phyloP scores from a whole-genome alignment of 1,139 yeast genomes.

The Ogataea hybrid region DNA sequence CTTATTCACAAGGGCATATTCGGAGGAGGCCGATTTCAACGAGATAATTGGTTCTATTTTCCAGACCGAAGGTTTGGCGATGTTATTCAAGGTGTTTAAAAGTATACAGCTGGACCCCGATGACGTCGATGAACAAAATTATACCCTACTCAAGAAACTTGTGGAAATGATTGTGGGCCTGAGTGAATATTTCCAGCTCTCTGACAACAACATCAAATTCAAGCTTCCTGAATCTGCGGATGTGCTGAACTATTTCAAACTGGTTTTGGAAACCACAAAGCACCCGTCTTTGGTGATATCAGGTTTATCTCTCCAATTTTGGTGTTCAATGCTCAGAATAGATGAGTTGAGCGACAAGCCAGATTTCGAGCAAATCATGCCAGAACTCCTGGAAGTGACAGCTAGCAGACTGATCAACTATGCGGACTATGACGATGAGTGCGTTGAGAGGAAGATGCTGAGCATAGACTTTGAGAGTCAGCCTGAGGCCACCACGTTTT shows the following conservation, averaged over 20 bases:
- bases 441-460: constrained; percentile 61
- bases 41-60: constrained; percentile 80
- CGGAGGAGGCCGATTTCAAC: constrained; percentile 68
- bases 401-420: constrained; percentile 79
- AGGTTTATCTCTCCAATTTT: constrained; percentile 87
- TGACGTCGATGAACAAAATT: constrained; percentile 73
- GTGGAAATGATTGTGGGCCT: constrained; percentile 93
- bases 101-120: constrained; percentile 65
- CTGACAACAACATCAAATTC: constrained; percentile 31
- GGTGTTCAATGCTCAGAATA: constrained; percentile 86
- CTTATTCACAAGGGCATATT: constrained; percentile 78
- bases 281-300: constrained; percentile 89
- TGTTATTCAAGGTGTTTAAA: constrained; percentile 64
- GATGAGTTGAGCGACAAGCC: constrained; percentile 62
- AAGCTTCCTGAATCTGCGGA: constrained; percentile 49
- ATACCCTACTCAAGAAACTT: constrained; percentile 79
- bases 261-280: constrained; percentile 76
- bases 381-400: constrained; percentile 70
- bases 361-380: constrained; percentile 48
- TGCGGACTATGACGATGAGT: constrained; percentile 63
- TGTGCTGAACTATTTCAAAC: constrained; percentile 59
- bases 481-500: constrained; percentile 75
- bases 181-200: constrained; percentile 66
- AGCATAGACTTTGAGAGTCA: constrained; percentile 85
- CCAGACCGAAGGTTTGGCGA: constrained; percentile 64